phyloP scores from a whole-genome alignment of 2,329 filamentous ascomycete species.

The Pestalotiopsis sp. region DNA sequence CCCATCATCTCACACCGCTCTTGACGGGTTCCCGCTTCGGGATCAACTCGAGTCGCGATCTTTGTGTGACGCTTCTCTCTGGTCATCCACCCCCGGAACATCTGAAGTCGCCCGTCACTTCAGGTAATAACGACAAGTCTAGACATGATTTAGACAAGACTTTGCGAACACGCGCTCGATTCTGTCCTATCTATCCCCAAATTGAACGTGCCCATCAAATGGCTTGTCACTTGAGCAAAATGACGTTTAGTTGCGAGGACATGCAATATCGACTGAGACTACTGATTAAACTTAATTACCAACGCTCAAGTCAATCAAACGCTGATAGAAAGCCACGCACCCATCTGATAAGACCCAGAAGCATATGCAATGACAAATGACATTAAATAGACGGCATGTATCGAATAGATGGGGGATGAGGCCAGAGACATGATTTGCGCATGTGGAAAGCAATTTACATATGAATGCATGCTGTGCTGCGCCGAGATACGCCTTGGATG shows the following conservation, averaged over 20 bases:
- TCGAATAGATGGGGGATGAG: neutral
- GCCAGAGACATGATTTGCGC: too few species aligned
- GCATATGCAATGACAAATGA: neutral
- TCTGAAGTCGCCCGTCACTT: neutral
- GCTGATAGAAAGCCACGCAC: neutral
- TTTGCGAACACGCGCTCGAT: neutral
- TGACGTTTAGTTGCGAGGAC: neutral
- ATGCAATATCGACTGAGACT: neutral
- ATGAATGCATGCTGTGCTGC: constrained; percentile 10
- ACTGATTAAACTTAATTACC: neutral
- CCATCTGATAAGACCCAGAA: neutral
- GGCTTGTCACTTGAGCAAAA: neutral
- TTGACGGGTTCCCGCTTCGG: neutral
- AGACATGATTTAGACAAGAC: too few species aligned
- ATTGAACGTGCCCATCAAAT: neutral
- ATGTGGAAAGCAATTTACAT: constrained; percentile 6
- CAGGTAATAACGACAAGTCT: neutral
- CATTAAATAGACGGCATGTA: neutral
- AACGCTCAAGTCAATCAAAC: neutral
- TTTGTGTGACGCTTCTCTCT: neutral
- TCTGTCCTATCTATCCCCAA: neutral
- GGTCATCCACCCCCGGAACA: neutral
- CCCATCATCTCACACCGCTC: neutral
- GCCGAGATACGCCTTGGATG: neutral
- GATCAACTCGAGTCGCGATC: neutral